Conservation (phyloP, 805 yeast species). For the Candida nonsorbophila region DNA sequence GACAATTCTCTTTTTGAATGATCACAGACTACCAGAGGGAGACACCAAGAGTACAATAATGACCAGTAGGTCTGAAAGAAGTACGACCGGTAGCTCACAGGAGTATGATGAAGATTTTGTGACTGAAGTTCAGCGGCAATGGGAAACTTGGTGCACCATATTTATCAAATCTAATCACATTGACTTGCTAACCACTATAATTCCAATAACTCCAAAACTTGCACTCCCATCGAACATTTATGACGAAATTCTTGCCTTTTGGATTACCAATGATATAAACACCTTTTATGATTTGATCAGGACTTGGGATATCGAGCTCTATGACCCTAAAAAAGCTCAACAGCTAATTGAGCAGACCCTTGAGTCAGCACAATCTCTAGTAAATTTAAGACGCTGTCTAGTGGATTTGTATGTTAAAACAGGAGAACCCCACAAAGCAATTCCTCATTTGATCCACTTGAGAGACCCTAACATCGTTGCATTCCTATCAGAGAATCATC, state of each 20-base stretch:
- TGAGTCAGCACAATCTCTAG: slow-evolving; percentile 40
- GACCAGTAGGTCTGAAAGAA: slow-evolving; percentile 10
- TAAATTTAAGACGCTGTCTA: slow-evolving; percentile 35
- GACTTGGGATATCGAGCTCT: slow-evolving; percentile 56
- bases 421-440: slow-evolving; percentile 58
- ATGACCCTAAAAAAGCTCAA: slow-evolving; percentile 41
- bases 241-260: slow-evolving; percentile 44
- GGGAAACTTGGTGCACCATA: slow-evolving; percentile 61
- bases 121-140: slow-evolving; percentile 32
- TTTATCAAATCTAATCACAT: slow-evolving; percentile 47
- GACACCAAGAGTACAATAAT: slow-evolving; percentile 27
- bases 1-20: slow-evolving; percentile 13
- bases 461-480: slow-evolving; percentile 51
- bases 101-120: slow-evolving; percentile 13
- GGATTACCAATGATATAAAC: slow-evolving; percentile 24
- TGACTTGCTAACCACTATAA: slow-evolving; percentile 39
- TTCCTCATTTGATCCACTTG: slow-evolving; percentile 54
- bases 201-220: slow-evolving; percentile 49
- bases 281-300: slow-evolving; percentile 39
- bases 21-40: slow-evolving; percentile 17
- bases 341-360: slow-evolving; percentile 42
- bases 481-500: slow-evolving; percentile 58
- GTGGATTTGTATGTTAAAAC: slow-evolving; percentile 52
- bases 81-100: slow-evolving; percentile 10
- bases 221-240: slow-evolving; percentile 23